Evolutionary conservation across 345 rosid genomes (phyloP), one percentile per base, ranked within the genome.

Genomic region (Ceriops decandra): DNA sequence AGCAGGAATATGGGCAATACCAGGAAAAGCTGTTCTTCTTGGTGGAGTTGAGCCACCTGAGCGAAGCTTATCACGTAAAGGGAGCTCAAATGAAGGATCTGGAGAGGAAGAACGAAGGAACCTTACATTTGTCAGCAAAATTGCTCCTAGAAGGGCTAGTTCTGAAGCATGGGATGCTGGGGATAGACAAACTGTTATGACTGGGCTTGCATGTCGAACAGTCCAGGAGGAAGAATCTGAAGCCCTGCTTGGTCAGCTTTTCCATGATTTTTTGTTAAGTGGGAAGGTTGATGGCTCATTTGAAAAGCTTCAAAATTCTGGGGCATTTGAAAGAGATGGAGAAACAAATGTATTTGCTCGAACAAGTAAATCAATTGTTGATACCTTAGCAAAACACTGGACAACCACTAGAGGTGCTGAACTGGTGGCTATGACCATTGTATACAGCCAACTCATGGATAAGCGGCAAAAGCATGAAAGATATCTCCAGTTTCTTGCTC

Each of bases 1-100:
- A 82, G 96, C 97, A 8, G 97, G 98, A 77, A 84, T 93, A 70
- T 93, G 98, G 98, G 96, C 93, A 64, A 93, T 93, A 82, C 96
- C 98, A 52, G 96, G 91, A 79, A 89, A 88, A 73, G 91, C 93
- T 67, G 79, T 93, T 57, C 76, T 84, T 61, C 84, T 88, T 67
- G 97, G 98, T 71, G 98, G 96, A 71, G 95, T 93, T 66, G 95
- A 89, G 77, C 97, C 97, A 35, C 97, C 98, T 56, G 95, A 89
- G 84, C 84, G 91, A 74, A 86, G 96, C 78, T 80, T 93, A 79
- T 89, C 97, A 2, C 95, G 88, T 22, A 93, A 86, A 79, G 96
- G 91, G 58, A 89, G 95, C 87, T 88, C 93, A 76, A 89, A 87
- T 26, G 97, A 85, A 77, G 74, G 87, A 80, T 85, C 93, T 77